A percentile compares a stretch with the other conserved stretches of the same genome.
Evolutionary conservation across 225 moss, liverwort and hornwort genomes (phyloP).

Genomic region (Marchantia polymorpha): DNA sequence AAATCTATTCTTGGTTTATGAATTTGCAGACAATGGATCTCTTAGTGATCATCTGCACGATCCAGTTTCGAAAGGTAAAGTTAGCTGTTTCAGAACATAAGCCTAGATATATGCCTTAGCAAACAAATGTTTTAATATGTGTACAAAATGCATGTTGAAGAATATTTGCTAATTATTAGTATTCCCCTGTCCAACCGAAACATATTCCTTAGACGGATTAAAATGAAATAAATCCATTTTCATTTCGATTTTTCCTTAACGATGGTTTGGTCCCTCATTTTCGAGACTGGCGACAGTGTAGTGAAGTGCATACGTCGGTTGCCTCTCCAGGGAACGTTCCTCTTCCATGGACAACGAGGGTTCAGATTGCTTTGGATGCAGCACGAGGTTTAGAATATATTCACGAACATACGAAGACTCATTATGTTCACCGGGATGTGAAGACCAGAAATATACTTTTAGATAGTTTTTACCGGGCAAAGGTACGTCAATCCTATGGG

Average conservation of each 20-base stretch:
- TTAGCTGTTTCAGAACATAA: too few species aligned
- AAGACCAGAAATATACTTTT: constrained; percentile 41
- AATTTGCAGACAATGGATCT: constrained; percentile 41
- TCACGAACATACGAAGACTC: constrained; percentile 33
- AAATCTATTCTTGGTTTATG: constrained; percentile 30
- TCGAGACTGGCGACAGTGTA: not conserved
- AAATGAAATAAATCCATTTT: too few species aligned
- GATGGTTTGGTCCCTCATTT: not conserved
- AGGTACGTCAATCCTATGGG: constrained; percentile 15
- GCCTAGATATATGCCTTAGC: too few species aligned
- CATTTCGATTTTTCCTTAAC: not conserved
- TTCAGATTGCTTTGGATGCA: constrained; percentile 43
- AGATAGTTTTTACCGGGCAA: constrained; percentile 35
- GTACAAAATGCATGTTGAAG: too few species aligned
- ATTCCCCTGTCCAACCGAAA: too few species aligned
- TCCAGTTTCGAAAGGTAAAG: not conserved
- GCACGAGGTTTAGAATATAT: constrained; percentile 40
- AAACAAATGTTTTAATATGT: too few species aligned
- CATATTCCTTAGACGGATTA: too few species aligned
- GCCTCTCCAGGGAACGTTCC: constrained; percentile 14
- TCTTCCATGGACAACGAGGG: constrained; percentile 33
- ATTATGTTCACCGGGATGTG: constrained; percentile 38
- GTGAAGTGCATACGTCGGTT: not conserved
- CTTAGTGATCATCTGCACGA: constrained; percentile 34
- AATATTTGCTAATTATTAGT: too few species aligned